phyloP scores from a whole-genome alignment of 1,284 basidiomycete species.

The Stygiomarasmius scandens region DNA sequence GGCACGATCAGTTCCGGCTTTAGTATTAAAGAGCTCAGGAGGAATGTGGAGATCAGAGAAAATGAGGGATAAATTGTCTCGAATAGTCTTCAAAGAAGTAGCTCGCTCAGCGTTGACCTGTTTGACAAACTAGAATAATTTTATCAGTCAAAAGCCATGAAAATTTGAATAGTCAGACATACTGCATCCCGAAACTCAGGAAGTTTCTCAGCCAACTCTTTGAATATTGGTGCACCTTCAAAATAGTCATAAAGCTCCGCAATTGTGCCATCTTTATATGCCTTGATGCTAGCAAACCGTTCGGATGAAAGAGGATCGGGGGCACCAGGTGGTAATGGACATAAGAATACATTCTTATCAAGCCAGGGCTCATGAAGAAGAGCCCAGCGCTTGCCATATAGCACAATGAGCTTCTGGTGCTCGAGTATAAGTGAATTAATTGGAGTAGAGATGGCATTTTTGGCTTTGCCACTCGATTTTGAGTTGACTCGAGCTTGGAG shows the following conservation, averaged over 20 bases:
- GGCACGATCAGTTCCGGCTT: too few species aligned
- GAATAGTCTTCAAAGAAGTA: too few species aligned
- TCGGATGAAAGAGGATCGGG: neutral
- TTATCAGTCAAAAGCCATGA: neutral
- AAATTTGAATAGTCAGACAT: neutral
- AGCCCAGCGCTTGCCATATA: neutral
- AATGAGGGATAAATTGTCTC: too few species aligned
- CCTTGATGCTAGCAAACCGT: neutral
- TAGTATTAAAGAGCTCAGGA: too few species aligned
- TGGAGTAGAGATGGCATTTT: too few species aligned
- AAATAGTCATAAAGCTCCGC: neutral
- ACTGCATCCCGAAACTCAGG: neutral
- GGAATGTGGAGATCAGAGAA: too few species aligned
- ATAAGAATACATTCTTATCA: neutral
- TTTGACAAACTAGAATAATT: neutral
- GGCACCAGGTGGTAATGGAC: neutral
- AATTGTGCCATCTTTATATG: neutral
- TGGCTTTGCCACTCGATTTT: too few species aligned
- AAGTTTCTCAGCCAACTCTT: neutral
- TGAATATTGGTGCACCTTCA: neutral
- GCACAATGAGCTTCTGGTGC: neutral
- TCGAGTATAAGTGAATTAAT: neutral
- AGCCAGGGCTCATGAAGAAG: neutral
- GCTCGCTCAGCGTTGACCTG: neutral
- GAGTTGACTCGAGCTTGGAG: too few species aligned